Conservation (phyloP, 2,329 filamentous ascomycete species). For the Ilyonectria sp. region DNA sequence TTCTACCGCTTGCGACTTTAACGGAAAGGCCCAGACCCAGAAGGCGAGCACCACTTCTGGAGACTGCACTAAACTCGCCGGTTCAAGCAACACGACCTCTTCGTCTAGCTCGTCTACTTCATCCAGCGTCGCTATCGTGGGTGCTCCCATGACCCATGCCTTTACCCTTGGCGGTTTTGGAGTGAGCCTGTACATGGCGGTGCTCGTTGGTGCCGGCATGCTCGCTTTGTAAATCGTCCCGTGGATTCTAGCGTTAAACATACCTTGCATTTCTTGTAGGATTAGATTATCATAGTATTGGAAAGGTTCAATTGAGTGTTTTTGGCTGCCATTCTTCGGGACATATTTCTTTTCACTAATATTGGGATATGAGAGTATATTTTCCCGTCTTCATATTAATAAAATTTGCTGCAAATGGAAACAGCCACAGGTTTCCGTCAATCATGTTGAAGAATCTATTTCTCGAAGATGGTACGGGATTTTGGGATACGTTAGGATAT, state of each 20-base stretch:
- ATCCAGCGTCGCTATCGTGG: conserved; percentile 55
- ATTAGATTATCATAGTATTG: background rate
- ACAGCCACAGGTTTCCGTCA: too few relatives aligned
- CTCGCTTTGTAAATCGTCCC: conserved; percentile 63
- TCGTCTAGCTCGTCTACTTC: conserved; percentile 40
- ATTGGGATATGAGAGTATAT: too few relatives aligned
- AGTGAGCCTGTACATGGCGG: conserved; percentile 65
- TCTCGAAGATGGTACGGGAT: too few relatives aligned
- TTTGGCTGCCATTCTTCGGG: too few relatives aligned
- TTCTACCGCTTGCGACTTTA: conserved; percentile 78
- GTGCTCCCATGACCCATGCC: conserved; percentile 55
- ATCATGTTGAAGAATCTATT: too few relatives aligned
- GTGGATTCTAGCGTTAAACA: background rate
- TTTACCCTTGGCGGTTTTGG: conserved; percentile 64
- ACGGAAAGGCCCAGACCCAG: conserved; percentile 74
- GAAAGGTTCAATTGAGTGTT: too few relatives aligned
- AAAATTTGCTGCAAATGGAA: too few relatives aligned
- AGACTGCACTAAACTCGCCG: conserved; percentile 62
- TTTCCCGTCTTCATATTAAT: too few relatives aligned
- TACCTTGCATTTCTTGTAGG: background rate
- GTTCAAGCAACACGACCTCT: conserved; percentile 56
- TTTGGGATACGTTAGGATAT: too few relatives aligned
- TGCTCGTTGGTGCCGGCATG: conserved; percentile 69
- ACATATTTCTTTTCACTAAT: too few relatives aligned
- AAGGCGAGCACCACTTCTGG: conserved; percentile 66